A percentile compares a stretch with the other conserved stretches of the same genome.
These are phyloP conservation scores for Eutrema heterophyllum DNA, from an alignment of 345 rosid species.

Conservation along the genomic window DNA sequence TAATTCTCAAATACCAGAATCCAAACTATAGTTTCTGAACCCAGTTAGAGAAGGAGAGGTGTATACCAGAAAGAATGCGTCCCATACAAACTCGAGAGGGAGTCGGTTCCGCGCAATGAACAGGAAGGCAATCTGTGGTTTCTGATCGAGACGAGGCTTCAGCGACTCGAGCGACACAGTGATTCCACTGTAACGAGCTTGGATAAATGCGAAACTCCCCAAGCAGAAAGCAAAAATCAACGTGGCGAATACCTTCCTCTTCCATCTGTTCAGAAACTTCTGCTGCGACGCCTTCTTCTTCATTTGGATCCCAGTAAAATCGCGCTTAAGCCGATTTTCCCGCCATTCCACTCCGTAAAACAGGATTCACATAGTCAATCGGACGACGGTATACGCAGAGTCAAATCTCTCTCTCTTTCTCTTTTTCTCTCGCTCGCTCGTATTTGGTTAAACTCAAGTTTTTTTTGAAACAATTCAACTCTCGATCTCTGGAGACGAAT, in stretches of 20 bases:
- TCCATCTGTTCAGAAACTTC: conserved; percentile 54
- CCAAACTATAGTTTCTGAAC: not conserved
- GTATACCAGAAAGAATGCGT: conserved; percentile 70
- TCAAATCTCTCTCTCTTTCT: not conserved
- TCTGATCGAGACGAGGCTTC: conserved; percentile 36
- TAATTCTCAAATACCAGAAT: not conserved
- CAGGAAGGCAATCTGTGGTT: conserved; percentile 73
- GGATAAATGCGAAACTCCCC: conserved; percentile 55
- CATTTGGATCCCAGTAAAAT: conserved; percentile 29
- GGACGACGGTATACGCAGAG: not conserved
- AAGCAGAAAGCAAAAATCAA: conserved; percentile 52
- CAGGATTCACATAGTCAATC: not conserved
- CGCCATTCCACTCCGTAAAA: conserved; percentile 20
- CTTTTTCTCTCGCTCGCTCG: not conserved
- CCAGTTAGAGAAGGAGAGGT: not conserved
- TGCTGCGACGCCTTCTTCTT: conserved; percentile 66
- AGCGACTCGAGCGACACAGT: conserved; percentile 39
- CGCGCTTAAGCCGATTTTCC: conserved; percentile 21
- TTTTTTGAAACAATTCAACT: not conserved
- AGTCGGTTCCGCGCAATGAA: conserved; percentile 88
- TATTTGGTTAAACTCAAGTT: not conserved
- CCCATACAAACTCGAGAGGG: conserved; percentile 84
- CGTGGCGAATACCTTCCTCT: conserved; percentile 46
- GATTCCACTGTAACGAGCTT: conserved; percentile 50
- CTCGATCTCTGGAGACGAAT: conserved; percentile 24